Evolutionary conservation across 225 moss, liverwort and hornwort genomes (phyloP), one percentile per base, ranked within the genome.

Genomic region (Antitrichia curtipendula): DNA sequence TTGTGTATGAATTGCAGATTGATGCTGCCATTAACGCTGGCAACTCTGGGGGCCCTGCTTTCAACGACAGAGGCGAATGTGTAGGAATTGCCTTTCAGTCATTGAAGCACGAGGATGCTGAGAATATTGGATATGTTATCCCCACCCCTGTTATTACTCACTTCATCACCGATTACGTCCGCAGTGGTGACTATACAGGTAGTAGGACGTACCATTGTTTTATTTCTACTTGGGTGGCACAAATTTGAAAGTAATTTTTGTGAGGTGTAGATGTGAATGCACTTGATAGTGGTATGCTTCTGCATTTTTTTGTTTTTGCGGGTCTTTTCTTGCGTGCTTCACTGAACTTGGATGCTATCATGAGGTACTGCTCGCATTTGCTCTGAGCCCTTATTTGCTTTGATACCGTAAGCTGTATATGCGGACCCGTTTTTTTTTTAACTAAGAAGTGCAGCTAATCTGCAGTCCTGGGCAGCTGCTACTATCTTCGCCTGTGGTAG

Each of bases 1-100:
- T 40, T 69, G 24, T 62, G 75, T 69, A 61, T 70, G 84, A 41
- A 77, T 70, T 80, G 88, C 94, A 99, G 99, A 97, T 99, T 64
- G 97, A 99, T 94, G 99, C 99, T 91, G 99, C 99, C 82, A 99
- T 99, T 59, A 97, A 99, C 93, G 95, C 99, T 81, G 99, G 99
- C 66, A 99, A 99, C 86, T 99, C 99, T 63, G 97, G 99, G 77
- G 99, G 97, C 24, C 99, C 99, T 91, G 97, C 99, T 65, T 99
- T 99, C 89, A 99, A 96, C 71, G 99, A 97, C 83, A 95, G 96
- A 86, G 97, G 99, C 49, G 96, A 99, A 88, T 99, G 99, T 91
- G 99, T 99, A 75, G 99, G 99, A 86, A 99, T 99, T 52, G 99
- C 99, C 61, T 99, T 99, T 80, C 99, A 99, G 89, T 97, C 99